A percentile compares a stretch with the other conserved stretches of the same genome.
These are phyloP conservation scores for Hypoxylon lenormandii DNA, from an alignment of 495 filamentous ascomycete genomes.

Conservation along the genomic window DNA sequence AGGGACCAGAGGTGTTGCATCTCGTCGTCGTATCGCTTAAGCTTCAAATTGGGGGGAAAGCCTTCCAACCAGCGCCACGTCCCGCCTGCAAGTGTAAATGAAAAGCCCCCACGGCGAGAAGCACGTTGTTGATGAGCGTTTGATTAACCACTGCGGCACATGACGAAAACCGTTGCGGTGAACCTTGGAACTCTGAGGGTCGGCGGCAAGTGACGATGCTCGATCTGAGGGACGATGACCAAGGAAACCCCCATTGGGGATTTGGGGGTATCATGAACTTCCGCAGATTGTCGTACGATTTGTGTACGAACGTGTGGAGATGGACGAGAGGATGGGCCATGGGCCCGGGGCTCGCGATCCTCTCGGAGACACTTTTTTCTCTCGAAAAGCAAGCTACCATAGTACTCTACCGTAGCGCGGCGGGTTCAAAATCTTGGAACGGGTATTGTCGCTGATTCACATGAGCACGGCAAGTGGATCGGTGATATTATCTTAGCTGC, in stretches of 20 bases:
- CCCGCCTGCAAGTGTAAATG: constrained; percentile 37
- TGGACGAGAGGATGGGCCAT: constrained; percentile 56
- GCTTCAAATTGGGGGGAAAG: constrained; percentile 29
- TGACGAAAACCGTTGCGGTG: constrained; percentile 36
- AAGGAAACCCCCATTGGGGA: constrained; percentile 37
- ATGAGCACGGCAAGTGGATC: constrained; percentile 44
- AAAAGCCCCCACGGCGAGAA: constrained; percentile 38
- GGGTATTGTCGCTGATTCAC: constrained; percentile 41
- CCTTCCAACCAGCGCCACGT: constrained; percentile 28
- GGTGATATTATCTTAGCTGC: constrained; percentile 10
- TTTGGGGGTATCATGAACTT: constrained; percentile 40
- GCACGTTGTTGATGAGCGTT: constrained; percentile 30
- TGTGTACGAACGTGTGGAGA: constrained; percentile 80
- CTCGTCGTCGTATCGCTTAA: constrained; percentile 45
- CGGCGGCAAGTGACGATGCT: constrained; percentile 41
- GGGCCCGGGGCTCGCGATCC: background rate
- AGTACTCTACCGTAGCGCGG: constrained; percentile 16
- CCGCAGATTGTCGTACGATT: constrained; percentile 71
- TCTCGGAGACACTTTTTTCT: constrained; percentile 41
- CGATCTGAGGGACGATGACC: constrained; percentile 31
- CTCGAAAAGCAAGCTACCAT: constrained; percentile 25
- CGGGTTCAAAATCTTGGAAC: constrained; percentile 40
- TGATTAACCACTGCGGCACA: constrained; percentile 44
- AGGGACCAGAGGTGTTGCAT: constrained; percentile 32
- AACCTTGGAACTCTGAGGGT: constrained; percentile 33